phyloP scores from a whole-genome alignment of 371 early-diverging fungal species.

The Mucor lusitanicus region DNA sequence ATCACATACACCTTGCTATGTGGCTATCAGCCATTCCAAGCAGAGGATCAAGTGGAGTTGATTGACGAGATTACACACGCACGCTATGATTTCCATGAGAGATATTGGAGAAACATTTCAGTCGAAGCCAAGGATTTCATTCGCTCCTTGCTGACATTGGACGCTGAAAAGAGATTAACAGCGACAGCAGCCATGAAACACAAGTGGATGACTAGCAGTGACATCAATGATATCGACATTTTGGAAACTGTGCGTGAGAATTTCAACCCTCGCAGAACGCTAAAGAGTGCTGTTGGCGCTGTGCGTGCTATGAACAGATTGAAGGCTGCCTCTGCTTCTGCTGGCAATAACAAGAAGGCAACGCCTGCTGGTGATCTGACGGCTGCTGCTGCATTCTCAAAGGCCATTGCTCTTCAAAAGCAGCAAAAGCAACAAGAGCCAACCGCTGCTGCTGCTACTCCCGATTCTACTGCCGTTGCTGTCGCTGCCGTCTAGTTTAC shows the following conservation, averaged over 20 bases:
- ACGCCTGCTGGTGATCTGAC: neutral
- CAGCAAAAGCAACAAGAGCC: neutral
- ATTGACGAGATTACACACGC: slow-evolving; percentile 66
- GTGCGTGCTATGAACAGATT: slow-evolving; percentile 43
- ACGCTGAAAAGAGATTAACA: slow-evolving; percentile 76
- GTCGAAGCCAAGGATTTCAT: slow-evolving; percentile 91
- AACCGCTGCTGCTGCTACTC: neutral
- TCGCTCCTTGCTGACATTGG: slow-evolving; percentile 70
- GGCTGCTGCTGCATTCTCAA: slow-evolving; percentile 3
- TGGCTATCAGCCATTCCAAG: slow-evolving; percentile 81
- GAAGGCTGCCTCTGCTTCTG: slow-evolving; percentile 5
- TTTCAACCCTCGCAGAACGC: slow-evolving; percentile 56
- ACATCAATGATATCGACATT: slow-evolving; percentile 66
- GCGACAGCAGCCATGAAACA: slow-evolving; percentile 82
- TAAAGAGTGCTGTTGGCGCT: slow-evolving; percentile 44
- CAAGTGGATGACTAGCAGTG: slow-evolving; percentile 76
- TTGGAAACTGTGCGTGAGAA: slow-evolving; percentile 70
- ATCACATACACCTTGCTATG: slow-evolving; percentile 44
- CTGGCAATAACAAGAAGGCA: neutral
- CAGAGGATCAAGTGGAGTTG: slow-evolving; percentile 63
- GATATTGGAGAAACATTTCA: slow-evolving; percentile 81
- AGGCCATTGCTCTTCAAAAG: slow-evolving; percentile 5
- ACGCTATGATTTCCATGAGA: slow-evolving; percentile 74
- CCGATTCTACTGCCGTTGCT: neutral
- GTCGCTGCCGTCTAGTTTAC: slow-evolving; percentile 8